Percentiles rank a stretch among this genome's conserved stretches.
Conservation (phyloP, 1,284 basidiomycete genomes). For the Melanopsichium pennsylvanicum region DNA sequence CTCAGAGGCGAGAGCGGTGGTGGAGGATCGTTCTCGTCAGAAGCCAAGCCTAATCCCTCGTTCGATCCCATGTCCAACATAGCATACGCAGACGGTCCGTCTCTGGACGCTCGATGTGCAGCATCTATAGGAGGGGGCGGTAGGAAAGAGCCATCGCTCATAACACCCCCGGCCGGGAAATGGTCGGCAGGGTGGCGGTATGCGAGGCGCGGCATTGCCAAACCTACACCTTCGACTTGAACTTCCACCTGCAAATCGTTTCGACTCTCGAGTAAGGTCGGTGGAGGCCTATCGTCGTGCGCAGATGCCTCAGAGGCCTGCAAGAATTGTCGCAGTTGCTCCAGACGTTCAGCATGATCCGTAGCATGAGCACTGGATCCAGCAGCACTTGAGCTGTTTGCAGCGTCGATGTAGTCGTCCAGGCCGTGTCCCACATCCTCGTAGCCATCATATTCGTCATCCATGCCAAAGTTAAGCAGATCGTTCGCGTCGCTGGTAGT, state of each 20-base stretch:
- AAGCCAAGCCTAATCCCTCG: neutral
- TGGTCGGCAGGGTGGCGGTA: conserved; percentile 32
- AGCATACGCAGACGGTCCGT: conserved; percentile 1
- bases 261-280: conserved; percentile 47
- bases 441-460: conserved; percentile 58
- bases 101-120: neutral
- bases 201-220: conserved; percentile 44
- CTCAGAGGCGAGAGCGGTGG: conserved; percentile 16
- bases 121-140: conserved; percentile 36
- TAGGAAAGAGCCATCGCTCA: conserved; percentile 4
- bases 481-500: neutral
- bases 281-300: conserved; percentile 43
- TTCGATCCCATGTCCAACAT: neutral
- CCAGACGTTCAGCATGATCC: conserved; percentile 36
- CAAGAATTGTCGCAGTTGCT: conserved; percentile 39
- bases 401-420: conserved; percentile 30
- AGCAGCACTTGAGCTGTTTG: conserved; percentile 4
- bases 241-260: conserved; percentile 59
- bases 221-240: conserved; percentile 56
- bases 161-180: conserved; percentile 2
- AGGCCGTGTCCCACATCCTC: conserved; percentile 48
- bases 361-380: conserved; percentile 10
- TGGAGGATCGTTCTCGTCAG: conserved; percentile 18
- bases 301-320: conserved; percentile 27
- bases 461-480: conserved; percentile 45